Evolutionary conservation across 1,139 yeast genomes (phyloP), one percentile per base, ranked within the genome.

Genomic region (Yamadazyma trypodendri): DNA sequence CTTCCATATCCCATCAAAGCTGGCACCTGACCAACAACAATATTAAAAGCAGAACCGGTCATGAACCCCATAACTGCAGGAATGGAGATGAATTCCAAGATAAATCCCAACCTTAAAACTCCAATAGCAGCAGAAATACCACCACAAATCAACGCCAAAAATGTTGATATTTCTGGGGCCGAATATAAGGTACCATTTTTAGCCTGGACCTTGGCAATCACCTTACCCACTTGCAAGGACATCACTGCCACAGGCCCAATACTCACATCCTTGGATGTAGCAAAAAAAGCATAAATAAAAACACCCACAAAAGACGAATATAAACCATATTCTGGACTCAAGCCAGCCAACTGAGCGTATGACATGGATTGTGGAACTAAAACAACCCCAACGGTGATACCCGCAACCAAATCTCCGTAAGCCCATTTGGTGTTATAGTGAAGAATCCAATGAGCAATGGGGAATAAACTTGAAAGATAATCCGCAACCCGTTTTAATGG

Each of bases 171-270:
- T 36, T 75, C 76, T 0, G 86, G 82, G 4, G 77, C 80, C 7
- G 73, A 52, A 48, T 74, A 75, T 44, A 67, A 65, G 23, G 64
- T 70, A 34, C 62, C 61, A 29, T 38, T 52, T 37, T 57, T 50
- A 6, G 38, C 50, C 43, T 77, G 77, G 10, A 89, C 94, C 38
- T 72, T 70, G 23, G 77, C 75, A 40, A 89, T 74, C 36, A 87
- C 90, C 57, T 84, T 86, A 33, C 90, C 80, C 22, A 87, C 89
- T 59, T 89, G 90, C 48, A 81, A 61, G 11, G 96, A 86, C 96
- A 90, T 89, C 44, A 90, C 97, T 2, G 97, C 97, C 28, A 90
- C 97, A 5, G 97, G 97, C 23, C 97, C 97, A 52, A 90, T 89
- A 44, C 94, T 84, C 32, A 90, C 96, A 70, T 90, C 97, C 63